Base-by-base conservation (phyloP, 2,329 filamentous ascomycete species). In the Gremmenia infestans region DNA sequence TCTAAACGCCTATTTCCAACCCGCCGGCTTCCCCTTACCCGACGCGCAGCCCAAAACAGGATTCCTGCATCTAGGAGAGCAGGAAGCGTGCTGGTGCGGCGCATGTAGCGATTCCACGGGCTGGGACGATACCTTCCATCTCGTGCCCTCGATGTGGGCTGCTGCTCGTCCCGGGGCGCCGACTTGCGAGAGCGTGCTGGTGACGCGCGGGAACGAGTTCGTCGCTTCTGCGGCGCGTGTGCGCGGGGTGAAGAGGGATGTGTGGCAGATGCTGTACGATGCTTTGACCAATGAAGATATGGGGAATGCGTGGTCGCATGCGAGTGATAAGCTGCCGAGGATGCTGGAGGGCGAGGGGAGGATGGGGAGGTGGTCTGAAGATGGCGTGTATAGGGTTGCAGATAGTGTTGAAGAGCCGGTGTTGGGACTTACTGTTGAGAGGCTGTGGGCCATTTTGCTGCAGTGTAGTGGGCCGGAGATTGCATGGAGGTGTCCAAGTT, bases 181-280 rank as follows among this genome's bases (percentile, higher is more conserved):
- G 5, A 57, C 57, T 15, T 73, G 72, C 53, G 63, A 68, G 2
- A 62, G 64, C 28, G 68, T 74, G 0, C 65, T 73, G 12, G 58
- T 78, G 6, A 74, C 73, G 3, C 76, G 76, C 58, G 74, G 74
- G 46, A 78, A 77, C 15, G 74, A 77, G 50, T 79, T 80, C 61
- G 65, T 78, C 39, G 74, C 72, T 2, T 76, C 74, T 1, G 73
- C 73, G 0, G 67, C 66, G 5, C 69, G 78, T 1, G 73, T 79
- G 5, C 66, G 74, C 1, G 73, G 65, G 1, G 25, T 63, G 9
- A 56, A 61, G 15, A 56, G 48, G 19, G 64, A 67, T 36, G 55
- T 66, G 8, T 69, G 62, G 59, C 55, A 67, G 45, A 50, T 65
- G n/a, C 49, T 69, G 1, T 63, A 63, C 39, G 64, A 68, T 46